Evolutionary conservation across 352 stramenopile species (phyloP).

Genomic region (Phytophthora europaea): DNA sequence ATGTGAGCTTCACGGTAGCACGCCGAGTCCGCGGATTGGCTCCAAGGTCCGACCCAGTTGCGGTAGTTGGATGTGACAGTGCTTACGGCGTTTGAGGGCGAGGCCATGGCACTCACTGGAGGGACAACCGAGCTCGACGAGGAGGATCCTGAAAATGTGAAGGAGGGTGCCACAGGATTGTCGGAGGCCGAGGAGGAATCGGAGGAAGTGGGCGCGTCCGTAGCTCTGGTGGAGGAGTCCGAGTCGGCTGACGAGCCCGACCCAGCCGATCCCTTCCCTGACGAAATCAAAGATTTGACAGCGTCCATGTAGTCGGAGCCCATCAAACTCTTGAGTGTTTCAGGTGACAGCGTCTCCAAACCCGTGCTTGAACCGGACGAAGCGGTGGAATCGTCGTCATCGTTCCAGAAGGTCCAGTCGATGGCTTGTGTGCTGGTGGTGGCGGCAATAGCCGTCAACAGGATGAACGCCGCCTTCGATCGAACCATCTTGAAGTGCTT

Average conservation of each 20-base stretch:
- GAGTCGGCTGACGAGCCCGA: background rate
- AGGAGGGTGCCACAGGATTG: background rate
- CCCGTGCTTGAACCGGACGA: conserved; percentile 3
- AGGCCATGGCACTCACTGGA: conserved; percentile 19
- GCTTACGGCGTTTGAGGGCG: conserved; percentile 24
- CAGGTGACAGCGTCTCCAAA: conserved; percentile 29
- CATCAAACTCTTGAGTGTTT: conserved; percentile 34
- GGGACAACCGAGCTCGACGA: conserved; percentile 11
- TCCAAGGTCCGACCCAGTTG: conserved; percentile 54
- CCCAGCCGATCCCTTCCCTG: conserved; percentile 6
- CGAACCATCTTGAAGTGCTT: conserved; percentile 31
- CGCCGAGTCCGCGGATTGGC: conserved; percentile 37
- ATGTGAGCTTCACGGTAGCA: conserved; percentile 62
- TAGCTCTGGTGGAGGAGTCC: background rate
- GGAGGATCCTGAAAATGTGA: conserved; percentile 11
- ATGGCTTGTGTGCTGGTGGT: conserved; percentile 37
- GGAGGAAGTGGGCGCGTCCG: background rate
- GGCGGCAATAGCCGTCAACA: conserved; percentile 18
- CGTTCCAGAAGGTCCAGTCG: conserved; percentile 46
- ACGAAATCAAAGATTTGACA: conserved; percentile 32
- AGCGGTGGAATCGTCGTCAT: conserved; percentile 30
- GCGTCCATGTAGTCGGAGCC: conserved; percentile 41
- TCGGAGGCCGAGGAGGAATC: background rate
- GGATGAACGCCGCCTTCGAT: conserved; percentile 14
- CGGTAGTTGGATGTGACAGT: conserved; percentile 23